phyloP scores from a whole-genome alignment of 2,329 filamentous ascomycete genomes.

The Cladosporium sp. region DNA sequence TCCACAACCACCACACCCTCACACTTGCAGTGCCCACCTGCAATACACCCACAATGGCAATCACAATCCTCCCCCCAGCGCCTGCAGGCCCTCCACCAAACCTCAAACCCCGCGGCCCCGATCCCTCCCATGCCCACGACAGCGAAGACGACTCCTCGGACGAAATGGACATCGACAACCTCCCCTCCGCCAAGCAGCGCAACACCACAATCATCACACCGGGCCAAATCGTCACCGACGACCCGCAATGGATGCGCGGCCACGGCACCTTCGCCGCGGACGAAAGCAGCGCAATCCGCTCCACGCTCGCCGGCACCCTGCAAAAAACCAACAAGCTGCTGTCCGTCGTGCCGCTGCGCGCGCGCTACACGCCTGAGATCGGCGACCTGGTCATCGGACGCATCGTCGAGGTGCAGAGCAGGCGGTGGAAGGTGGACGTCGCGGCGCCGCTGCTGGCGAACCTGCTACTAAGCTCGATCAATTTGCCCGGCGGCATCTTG shows the following conservation, averaged over 20 bases:
- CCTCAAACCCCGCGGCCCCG: constrained; percentile 26
- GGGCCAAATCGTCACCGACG: constrained; percentile 81
- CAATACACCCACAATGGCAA: constrained; percentile 50
- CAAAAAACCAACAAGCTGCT: constrained; percentile 96
- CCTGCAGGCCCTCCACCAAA: constrained; percentile 36
- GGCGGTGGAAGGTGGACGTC: constrained; percentile 93
- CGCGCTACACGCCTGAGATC: constrained; percentile 92
- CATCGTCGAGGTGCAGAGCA: constrained; percentile 90
- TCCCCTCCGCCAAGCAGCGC: constrained; percentile 40
- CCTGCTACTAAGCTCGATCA: constrained; percentile 85
- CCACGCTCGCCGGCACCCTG: constrained; percentile 86
- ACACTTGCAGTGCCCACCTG: neutral
- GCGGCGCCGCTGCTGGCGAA: constrained; percentile 81
- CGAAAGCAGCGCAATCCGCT: constrained; percentile 69
- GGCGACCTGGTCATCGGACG: constrained; percentile 92
- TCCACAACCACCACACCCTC: neutral
- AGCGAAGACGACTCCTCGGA: constrained; percentile 33
- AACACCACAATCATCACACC: constrained; percentile 71
- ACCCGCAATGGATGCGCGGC: constrained; percentile 97
- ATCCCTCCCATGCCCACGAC: constrained; percentile 36
- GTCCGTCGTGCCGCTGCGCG: constrained; percentile 83
- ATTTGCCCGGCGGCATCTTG: constrained; percentile 89
- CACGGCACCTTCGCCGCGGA: constrained; percentile 83
- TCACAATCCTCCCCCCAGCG: constrained; percentile 59
- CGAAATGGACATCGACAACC: constrained; percentile 50